Percentiles rank a stretch among this genome's conserved stretches.
phyloP scores from a whole-genome alignment of 208 protist species.

The Wallacemonas rigidus region DNA sequence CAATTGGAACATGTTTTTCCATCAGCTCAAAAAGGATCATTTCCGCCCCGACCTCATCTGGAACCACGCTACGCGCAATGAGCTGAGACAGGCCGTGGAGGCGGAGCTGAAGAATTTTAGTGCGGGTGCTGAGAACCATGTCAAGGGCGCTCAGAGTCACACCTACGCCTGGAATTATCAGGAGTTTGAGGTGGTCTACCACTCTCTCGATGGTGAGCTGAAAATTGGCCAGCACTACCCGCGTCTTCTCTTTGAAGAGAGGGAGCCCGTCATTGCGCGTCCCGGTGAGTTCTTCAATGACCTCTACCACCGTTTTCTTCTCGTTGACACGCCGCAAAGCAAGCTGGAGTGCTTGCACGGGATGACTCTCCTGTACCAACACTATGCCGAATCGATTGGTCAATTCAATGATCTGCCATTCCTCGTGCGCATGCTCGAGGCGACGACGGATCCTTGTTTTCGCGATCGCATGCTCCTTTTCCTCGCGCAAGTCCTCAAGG shows the following conservation, averaged over 20 bases:
- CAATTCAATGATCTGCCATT: constrained; percentile 88
- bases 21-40: constrained; percentile 85
- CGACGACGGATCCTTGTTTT: constrained; percentile 75
- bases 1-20: constrained; percentile 94
- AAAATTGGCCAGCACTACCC: constrained; percentile 90
- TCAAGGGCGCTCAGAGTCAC: background rate
- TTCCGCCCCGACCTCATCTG: constrained; percentile 91
- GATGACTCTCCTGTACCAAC: constrained; percentile 88
- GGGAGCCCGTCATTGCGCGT: constrained; percentile 61
- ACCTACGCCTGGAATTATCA: constrained; percentile 91
- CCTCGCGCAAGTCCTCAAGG: constrained; percentile 61
- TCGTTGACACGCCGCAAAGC: constrained; percentile 60
- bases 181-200: constrained; percentile 94
- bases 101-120: constrained; percentile 77
- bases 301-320: constrained; percentile 93
- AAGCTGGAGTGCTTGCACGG: constrained; percentile 87
- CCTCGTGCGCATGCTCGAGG: constrained; percentile 78
- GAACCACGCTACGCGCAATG: constrained; percentile 91
- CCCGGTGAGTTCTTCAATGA: constrained; percentile 93
- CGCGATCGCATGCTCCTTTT: constrained; percentile 90
- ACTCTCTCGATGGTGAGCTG: constrained; percentile 86
- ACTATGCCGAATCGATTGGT: constrained; percentile 81
- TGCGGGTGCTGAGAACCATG: constrained; percentile 34
- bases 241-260: constrained; percentile 86
- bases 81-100: constrained; percentile 87